These are phyloP conservation scores for Mimosa bimucronata DNA, from an alignment of 306 rosid species.

Conservation along the genomic window DNA sequence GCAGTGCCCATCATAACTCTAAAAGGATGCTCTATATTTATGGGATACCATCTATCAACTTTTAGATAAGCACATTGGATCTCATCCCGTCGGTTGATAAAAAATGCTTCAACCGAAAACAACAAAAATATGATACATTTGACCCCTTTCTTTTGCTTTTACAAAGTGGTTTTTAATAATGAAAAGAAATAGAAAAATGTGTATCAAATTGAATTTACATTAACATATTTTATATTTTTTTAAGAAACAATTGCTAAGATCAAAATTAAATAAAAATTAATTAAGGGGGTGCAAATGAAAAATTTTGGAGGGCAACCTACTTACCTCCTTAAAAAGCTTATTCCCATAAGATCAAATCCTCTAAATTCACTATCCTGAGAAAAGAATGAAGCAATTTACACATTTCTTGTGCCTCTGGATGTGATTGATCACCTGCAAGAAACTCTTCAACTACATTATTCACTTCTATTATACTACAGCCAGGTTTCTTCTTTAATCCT, in stretches of 20 bases:
- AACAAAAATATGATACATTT: not conserved
- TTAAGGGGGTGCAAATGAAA: not conserved
- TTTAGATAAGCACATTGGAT: not conserved
- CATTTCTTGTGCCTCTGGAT: slow-evolving; percentile 67
- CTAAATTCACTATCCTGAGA: slow-evolving; percentile 35
- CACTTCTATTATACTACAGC: slow-evolving; percentile 82
- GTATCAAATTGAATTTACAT: not conserved
- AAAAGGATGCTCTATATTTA: not conserved
- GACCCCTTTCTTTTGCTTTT: not conserved
- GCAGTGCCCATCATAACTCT: not conserved
- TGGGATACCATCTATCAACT: no score
- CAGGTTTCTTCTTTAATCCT: slow-evolving; percentile 74
- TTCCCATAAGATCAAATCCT: slow-evolving; percentile 27
- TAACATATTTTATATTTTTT: not conserved
- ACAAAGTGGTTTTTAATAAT: no score
- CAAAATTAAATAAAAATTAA: not conserved
- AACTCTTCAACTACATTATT: slow-evolving; percentile 75
- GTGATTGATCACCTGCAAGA: slow-evolving; percentile 75
- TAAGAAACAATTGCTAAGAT: not conserved
- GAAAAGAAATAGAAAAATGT: not conserved
- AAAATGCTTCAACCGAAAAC: not conserved
- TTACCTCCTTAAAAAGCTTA: not conserved
- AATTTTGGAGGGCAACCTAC: not conserved
- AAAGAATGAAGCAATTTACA: slow-evolving; percentile 61
- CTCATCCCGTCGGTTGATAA: not conserved